Evolutionary conservation across 768 basidiomycete genomes (phyloP), one percentile per base, ranked within the genome.

Genomic region (Arthromyces matolae): DNA sequence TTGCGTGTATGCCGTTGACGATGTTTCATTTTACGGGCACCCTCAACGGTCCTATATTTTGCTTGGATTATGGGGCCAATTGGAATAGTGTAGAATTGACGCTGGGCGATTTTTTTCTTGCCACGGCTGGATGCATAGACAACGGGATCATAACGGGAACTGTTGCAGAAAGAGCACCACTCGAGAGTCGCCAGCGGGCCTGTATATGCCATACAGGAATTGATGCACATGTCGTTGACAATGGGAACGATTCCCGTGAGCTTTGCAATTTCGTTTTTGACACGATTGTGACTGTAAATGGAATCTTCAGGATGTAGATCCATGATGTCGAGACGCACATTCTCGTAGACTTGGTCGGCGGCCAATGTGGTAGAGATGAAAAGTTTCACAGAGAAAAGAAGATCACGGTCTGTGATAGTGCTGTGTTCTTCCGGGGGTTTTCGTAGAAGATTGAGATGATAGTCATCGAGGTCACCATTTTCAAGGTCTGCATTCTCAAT

Each of bases 191-290:
- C 34, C 24, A 36, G 47, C 1, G 45, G 39, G 7, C 53, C 45
- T 5, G 49, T 54, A 22, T 50, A 54, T 8, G 29, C 40, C 5
- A 40, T 19, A 20, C 53, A 54, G 0, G 60, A 56, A 5, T 73
- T 61, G 0, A 58, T 47, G 40, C 75, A 79, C 75, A 78, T 78
- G 48, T 78, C 67, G 14, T 63, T 38, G 0, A 56, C 35, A 5
- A 77, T 50, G 0, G 67, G 35, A 22, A 35, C 22, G 5, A 66
- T 48, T 5, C 62, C 61, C 8, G 40, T 60, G 8, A 55, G 14
- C 3, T 55, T 36, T 0, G 29, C 52, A 3, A 60, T 12, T 0
- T 14, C 14, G 12, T 28, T 24, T 35, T 60, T 56, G 13, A 55
- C 44, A 3, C 38, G 31, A 16, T 53, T 24, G 24, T 50, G 51